Evolutionary conservation across 2,329 filamentous ascomycete genomes (phyloP), one percentile per base, ranked within the genome.

Genomic region (Colletotrichum magnum): DNA sequence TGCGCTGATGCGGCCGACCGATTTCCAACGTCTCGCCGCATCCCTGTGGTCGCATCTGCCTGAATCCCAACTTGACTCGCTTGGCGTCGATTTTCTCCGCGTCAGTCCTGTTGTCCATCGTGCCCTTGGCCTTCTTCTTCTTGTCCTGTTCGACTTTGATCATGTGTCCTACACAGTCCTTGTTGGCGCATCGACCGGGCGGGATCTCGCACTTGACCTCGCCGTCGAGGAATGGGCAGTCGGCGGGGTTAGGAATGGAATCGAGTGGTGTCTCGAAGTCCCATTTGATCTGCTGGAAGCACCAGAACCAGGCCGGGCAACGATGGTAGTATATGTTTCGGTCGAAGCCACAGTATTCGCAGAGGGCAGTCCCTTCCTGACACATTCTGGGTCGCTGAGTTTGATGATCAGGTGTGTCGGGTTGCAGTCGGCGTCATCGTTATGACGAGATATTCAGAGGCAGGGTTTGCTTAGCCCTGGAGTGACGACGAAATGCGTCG

Each of bases 41-140:
- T 18, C 24, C 45, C 36, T 61, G 67, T 6, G 62, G 57, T 28
- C 56, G 47, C 13, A 54, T 51, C 52, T 51, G 51, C 51, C 26
- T 67, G 13, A 69, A 58, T 12, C 67, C 67, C 39, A 70, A 15
- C 53, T 58, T 63, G 48, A 68, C 36, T 5, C 64, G 48, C 48
- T 68, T 36, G 16, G 95, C 95, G 62, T 92, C 92, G 82, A 98
- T 93, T 78, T 93, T 95, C 78, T 99, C 94, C 77, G 97, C 94
- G 79, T 98, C 95, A 1, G 94, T 96, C 85, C 95, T 91, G 51
- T 92, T 91, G 75, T 88, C 91, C 78, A 90, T 92, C 82, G 93
- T 91, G 15, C 39, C 50, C 13, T 54, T 54, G 21, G 36, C 47
- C n/a, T 6, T 16, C 10, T 54, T 32, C 75, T 28, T 24, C 21